Evolutionary conservation across 768 basidiomycete species (phyloP).

Genomic region (Russula sp.): DNA sequence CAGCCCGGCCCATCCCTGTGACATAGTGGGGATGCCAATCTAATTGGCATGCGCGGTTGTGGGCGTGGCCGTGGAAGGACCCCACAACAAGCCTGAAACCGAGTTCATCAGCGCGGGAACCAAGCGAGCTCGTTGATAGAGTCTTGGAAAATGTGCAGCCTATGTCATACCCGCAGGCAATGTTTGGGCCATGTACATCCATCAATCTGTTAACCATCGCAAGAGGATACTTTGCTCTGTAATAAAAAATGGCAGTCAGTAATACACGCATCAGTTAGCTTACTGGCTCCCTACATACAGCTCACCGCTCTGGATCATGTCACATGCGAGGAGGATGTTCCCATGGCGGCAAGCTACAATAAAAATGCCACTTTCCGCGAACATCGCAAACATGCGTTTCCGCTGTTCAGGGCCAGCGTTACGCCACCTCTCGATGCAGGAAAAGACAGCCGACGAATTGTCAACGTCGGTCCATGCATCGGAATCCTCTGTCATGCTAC

Average conservation of each 20-base stretch:
- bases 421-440: neutral
- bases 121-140: conserved; percentile 20
- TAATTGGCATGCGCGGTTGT: conserved; percentile 29
- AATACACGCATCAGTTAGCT: no score
- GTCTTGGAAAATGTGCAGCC: conserved; percentile 27
- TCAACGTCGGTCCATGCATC: neutral
- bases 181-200: neutral
- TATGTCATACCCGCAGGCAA: conserved; percentile 28
- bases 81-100: conserved; percentile 24
- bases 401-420: neutral
- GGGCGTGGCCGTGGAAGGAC: conserved; percentile 31
- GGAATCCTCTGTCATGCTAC: neutral
- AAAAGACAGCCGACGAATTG: neutral
- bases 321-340: neutral
- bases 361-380: neutral
- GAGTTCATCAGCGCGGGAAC: conserved; percentile 1
- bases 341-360: neutral
- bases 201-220: neutral
- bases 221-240: neutral
- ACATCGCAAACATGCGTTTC: neutral
- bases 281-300: neutral
- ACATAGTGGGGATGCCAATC: conserved; percentile 29
- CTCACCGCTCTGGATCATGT: neutral
- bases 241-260: neutral
- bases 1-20: conserved; percentile 26